Evolutionary conservation across 768 basidiomycete genomes (phyloP).

Genomic region (Lactifluus pinguis): DNA sequence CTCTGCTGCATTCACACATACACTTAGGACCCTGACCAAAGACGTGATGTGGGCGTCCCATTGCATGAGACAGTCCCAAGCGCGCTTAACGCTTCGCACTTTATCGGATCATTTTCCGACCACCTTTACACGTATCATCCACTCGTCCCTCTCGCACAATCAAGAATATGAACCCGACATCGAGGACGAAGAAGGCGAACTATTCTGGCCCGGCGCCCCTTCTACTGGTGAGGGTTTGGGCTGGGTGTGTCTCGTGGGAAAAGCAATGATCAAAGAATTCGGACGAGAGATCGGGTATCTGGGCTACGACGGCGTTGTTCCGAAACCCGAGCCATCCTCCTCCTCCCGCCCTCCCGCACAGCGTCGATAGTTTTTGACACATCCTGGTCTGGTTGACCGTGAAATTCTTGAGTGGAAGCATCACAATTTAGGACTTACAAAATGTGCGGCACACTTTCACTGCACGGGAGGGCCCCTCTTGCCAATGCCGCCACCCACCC

Average conservation of each 20-base stretch:
- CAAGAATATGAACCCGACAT: slow-evolving; percentile 78
- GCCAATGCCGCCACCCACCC: neutral
- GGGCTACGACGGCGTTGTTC: slow-evolving; percentile 64
- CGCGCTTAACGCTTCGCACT: slow-evolving; percentile 52
- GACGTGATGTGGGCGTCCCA: slow-evolving; percentile 32
- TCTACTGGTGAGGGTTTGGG: slow-evolving; percentile 70
- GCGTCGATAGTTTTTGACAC: slow-evolving; percentile 12
- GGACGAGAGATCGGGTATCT: slow-evolving; percentile 67
- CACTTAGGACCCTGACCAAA: slow-evolving; percentile 31
- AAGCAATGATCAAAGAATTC: slow-evolving; percentile 78
- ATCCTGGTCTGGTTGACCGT: neutral
- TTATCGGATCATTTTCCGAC: slow-evolving; percentile 64
- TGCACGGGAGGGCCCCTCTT: neutral
- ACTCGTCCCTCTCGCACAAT: slow-evolving; percentile 47
- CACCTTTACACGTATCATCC: slow-evolving; percentile 66
- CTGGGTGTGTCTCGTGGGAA: slow-evolving; percentile 83
- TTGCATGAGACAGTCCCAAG: slow-evolving; percentile 28
- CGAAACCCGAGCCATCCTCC: slow-evolving; percentile 41
- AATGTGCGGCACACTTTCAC: neutral
- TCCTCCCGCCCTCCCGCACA: slow-evolving; percentile 1
- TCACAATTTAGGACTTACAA: neutral
- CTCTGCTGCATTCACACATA: slow-evolving; percentile 18
- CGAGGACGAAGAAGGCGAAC: slow-evolving; percentile 77
- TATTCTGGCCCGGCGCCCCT: slow-evolving; percentile 76
- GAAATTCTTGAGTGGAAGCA: neutral